Conservation (phyloP, 2,329 filamentous ascomycete species). For the Ophiostoma novo-ulmi region DNA sequence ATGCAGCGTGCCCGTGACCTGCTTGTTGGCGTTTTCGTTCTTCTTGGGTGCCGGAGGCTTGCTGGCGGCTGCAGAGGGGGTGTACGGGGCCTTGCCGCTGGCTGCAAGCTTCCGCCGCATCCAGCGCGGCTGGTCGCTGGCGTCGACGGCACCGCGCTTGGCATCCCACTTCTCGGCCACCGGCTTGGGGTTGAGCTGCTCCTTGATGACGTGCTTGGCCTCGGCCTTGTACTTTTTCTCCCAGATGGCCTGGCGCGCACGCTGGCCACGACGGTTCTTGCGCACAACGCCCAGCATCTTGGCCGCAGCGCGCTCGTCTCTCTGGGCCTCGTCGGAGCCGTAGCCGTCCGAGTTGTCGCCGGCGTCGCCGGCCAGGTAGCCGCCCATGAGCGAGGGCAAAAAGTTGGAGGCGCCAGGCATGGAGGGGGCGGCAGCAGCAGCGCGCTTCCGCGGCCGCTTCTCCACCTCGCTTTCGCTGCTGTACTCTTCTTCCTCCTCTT, state of each 20-base stretch:
- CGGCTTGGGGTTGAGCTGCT: constrained; percentile 33
- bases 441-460: constrained; percentile 22
- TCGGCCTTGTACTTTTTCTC: constrained; percentile 72
- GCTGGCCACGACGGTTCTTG: constrained; percentile 69
- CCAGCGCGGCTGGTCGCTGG: constrained; percentile 44
- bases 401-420: constrained; percentile 49
- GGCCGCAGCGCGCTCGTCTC: constrained; percentile 48
- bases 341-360: constrained; percentile 63
- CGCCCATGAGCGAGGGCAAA: constrained; percentile 70
- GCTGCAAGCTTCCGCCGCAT: constrained; percentile 32
- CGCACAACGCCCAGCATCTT: constrained; percentile 46
- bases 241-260: constrained; percentile 70
- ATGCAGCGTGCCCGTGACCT: constrained; percentile 48
- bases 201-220: constrained; percentile 57
- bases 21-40: constrained; percentile 23
- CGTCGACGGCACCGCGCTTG: constrained; percentile 50
- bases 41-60: constrained; percentile 24
- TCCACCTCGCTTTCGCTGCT: constrained; percentile 20
- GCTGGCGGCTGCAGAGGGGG: not conserved
- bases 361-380: constrained; percentile 73
- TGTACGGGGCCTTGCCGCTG: constrained; percentile 21
- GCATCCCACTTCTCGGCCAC: constrained; percentile 52
- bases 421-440: not conserved
- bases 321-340: constrained; percentile 48
- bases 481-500: constrained; percentile 19